Base-by-base conservation (phyloP, 768 basidiomycete species). In the Gloeopeniophorella convolvens region DNA sequence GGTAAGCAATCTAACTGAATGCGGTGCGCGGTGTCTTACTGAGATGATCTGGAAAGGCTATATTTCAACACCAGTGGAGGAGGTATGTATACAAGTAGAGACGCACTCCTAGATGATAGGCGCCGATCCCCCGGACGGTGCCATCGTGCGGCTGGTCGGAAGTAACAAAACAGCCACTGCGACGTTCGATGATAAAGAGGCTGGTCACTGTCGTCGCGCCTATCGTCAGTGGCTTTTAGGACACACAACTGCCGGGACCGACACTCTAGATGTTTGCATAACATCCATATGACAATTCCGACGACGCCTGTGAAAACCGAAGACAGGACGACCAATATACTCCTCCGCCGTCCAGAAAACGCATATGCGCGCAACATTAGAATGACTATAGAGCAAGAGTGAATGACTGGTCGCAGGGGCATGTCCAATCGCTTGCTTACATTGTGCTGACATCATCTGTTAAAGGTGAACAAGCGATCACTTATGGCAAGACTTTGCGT, bases 361-460 rank as follows among this genome's bases (percentile, higher is more conserved):
- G 55, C 51, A 15, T 56, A 54, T 8, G 55, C 42, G 27, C 55
- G 55, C 30, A 56, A 28, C 55, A 56, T 54, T 9, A 56, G 34
- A 16, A 56, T 52, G 20, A 48, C 55, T 56, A 16, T 15, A 45
- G 3, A n/a, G 20, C 18, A 34, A 3, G n/a, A 2, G 26, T 54
- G 20, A 54, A 36, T 16, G 30, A 24, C 26, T 21, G 31, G 18
- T 6, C 26, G 15, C 24, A n/a, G 5, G 39, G 20, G n/a, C 15
- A 10, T 28, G 4, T 23, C 11, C 18, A 16, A 41, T 15, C 2
- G 31, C n/a, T n/a, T 10, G 20, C 54, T 48, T 40, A 56, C 51
- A 37, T 20, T 54, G 50, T 16, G 54, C 44, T 1, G 51, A 54
- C 11, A 55, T 12, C 26, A 24, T 48, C 51, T 54, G 23, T 42